Base-by-base conservation (phyloP, 441 rosid species). In the Pelargonium citronellum region DNA sequence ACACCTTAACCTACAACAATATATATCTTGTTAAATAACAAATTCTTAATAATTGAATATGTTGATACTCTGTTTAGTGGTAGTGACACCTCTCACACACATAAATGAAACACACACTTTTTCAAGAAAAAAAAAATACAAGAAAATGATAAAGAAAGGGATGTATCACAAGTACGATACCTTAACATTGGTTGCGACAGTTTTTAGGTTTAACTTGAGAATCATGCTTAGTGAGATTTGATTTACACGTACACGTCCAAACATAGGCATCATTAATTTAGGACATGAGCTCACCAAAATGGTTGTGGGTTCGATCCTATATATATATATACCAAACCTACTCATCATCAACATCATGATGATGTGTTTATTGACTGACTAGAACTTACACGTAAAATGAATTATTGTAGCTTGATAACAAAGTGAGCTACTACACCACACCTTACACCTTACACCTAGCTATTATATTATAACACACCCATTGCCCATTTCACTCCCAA, bases 341-440 rank as follows among this genome's bases (percentile, higher is more conserved):
- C 70, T 27, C 30, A 27, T 27, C 30, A 27, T 27, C 30, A 27
- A n/a, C 27, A 24, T 24, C 27, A 24, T 24, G 1, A 24, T 20
- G 77, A 66, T 30, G 43, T 68, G 62, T 49, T 68, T 39, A 66
- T 74, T n/a, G n/a, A n/a, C n/a, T 78, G 78, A 75, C 79, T 24
- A 24, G 27, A 71, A 72, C 55, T 12, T 72, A 30, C 49, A 77
- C 74, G 47, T 73, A 69, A 73, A 67, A 24, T 24, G 27, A 64
- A 83, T 81, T 68, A 81, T 79, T 71, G 69, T 80, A 69, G 67
- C 87, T 82, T 86, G 71, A 74, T 47, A 64, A 11, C 79, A 78
- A 82, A 86, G 89, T 24, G 27, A 24, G 27, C 27, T 24, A 24
- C 27, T 24, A 24, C 27, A 24, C 27, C 27, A n/a, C n/a, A n/a